phyloP scores from a whole-genome alignment of 345 rosid species.

The Citrus unshiu region DNA sequence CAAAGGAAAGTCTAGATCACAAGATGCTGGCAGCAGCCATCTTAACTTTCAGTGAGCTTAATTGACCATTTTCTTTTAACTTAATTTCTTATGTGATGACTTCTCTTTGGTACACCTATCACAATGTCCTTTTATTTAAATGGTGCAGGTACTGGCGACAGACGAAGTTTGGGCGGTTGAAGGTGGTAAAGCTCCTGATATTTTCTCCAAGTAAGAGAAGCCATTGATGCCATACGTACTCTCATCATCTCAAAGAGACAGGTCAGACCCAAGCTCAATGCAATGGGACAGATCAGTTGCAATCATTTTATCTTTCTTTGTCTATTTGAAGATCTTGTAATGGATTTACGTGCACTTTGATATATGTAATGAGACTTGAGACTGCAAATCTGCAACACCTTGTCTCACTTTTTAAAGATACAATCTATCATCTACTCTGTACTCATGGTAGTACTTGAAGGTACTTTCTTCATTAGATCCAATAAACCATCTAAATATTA shows the following conservation, averaged over 20 bases:
- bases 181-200: slow-evolving; percentile 90
- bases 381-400: slow-evolving; percentile 1
- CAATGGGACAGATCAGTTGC: slow-evolving; percentile 7
- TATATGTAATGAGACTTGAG: slow-evolving; percentile 18
- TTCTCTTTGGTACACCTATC: too few species aligned
- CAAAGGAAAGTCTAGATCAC: slow-evolving; percentile 29
- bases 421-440: slow-evolving; percentile 9
- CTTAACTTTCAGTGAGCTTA: too few species aligned
- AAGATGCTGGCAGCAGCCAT: slow-evolving; percentile 27
- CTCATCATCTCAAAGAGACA: slow-evolving; percentile 56
- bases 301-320: slow-evolving; percentile 7
- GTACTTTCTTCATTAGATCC: too few species aligned
- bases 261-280: slow-evolving; percentile 40
- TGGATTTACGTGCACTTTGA: slow-evolving; percentile 21
- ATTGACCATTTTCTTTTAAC: not conserved
- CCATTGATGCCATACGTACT: slow-evolving; percentile 82
- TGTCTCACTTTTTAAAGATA: slow-evolving; percentile 15
- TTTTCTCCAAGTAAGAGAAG: slow-evolving; percentile 91
- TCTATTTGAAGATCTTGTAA: slow-evolving; percentile 25
- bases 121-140: not conserved
- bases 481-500: too few species aligned
- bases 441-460: too few species aligned
- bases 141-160: slow-evolving; percentile 69
- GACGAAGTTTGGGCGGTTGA: slow-evolving; percentile 97
- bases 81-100: not conserved